Evolutionary conservation across 805 yeast species (phyloP).

Genomic region (Candida manassasensis): DNA sequence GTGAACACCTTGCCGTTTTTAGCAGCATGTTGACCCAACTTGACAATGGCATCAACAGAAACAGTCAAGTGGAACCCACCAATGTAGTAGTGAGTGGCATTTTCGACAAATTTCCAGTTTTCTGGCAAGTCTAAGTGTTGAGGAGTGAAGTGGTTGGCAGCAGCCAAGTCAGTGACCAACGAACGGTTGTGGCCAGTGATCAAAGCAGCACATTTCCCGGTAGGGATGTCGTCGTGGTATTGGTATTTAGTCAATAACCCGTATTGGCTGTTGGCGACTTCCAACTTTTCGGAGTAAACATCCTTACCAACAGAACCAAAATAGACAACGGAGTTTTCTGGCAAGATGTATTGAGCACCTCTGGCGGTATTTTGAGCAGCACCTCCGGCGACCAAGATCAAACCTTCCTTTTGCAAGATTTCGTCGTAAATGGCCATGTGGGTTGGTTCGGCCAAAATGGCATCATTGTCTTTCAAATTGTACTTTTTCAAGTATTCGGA

Average conservation of each 20-base stretch:
- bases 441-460: constrained; percentile 78
- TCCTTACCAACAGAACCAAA: constrained; percentile 97
- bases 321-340: constrained; percentile 77
- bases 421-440: constrained; percentile 87
- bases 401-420: constrained; percentile 53
- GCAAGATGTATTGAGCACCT: constrained; percentile 93
- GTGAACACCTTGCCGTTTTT: constrained; percentile 70
- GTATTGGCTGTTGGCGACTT: constrained; percentile 78
- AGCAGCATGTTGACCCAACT: constrained; percentile 90
- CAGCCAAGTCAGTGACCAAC: constrained; percentile 91
- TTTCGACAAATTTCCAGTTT: constrained; percentile 83
- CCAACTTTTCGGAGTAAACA: constrained; percentile 73
- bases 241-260: constrained; percentile 86
- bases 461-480: constrained; percentile 84
- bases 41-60: constrained; percentile 87
- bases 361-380: constrained; percentile 99
- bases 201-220: constrained; percentile 98
- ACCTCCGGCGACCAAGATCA: constrained; percentile 90
- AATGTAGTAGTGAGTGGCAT: constrained; percentile 78
- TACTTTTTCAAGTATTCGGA: constrained; percentile 72
- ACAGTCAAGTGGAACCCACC: constrained; percentile 99
- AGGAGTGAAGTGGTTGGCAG: constrained; percentile 95
- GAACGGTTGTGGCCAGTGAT: constrained; percentile 87
- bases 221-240: constrained; percentile 69
- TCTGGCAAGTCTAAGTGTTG: constrained; percentile 82